Conservation (phyloP, 2,329 filamentous ascomycete genomes). For the Epichloe brachyelytri region DNA sequence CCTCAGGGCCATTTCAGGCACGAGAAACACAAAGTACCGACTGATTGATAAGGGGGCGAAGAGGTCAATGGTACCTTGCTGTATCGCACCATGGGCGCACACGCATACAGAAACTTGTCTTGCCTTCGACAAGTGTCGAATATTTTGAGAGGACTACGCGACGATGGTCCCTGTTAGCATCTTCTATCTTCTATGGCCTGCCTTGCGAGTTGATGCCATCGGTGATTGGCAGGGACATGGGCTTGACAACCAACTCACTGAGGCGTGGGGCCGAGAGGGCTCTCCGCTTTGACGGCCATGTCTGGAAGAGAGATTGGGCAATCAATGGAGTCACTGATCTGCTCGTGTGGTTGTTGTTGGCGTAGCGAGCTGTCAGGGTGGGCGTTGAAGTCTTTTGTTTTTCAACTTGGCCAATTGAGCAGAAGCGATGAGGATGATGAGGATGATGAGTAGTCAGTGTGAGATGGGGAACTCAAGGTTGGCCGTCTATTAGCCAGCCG, state of each 20-base stretch:
- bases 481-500: too few species aligned
- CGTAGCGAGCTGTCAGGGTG: too few species aligned
- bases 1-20: background rate
- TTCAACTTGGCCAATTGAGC: background rate
- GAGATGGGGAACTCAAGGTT: too few species aligned
- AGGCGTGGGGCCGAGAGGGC: constrained; percentile 1
- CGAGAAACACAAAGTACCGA: background rate
- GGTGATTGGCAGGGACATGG: too few species aligned
- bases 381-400: too few species aligned
- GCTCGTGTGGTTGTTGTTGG: background rate
- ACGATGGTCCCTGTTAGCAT: background rate
- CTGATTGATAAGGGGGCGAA: background rate
- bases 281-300: constrained; percentile 3
- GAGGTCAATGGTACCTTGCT: constrained; percentile 34
- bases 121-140: constrained; percentile 42
- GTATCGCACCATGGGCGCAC: constrained; percentile 57
- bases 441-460: background rate
- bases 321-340: background rate
- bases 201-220: too few species aligned
- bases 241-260: constrained; percentile 4
- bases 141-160: constrained; percentile 40
- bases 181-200: background rate
- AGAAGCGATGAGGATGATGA: background rate
- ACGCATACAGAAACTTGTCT: constrained; percentile 42
- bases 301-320: background rate